Percentiles rank a stretch among this genome's conserved stretches.
phyloP scores from a whole-genome alignment of 1,139 yeast genomes.

The Lodderomyces elongisporus region DNA sequence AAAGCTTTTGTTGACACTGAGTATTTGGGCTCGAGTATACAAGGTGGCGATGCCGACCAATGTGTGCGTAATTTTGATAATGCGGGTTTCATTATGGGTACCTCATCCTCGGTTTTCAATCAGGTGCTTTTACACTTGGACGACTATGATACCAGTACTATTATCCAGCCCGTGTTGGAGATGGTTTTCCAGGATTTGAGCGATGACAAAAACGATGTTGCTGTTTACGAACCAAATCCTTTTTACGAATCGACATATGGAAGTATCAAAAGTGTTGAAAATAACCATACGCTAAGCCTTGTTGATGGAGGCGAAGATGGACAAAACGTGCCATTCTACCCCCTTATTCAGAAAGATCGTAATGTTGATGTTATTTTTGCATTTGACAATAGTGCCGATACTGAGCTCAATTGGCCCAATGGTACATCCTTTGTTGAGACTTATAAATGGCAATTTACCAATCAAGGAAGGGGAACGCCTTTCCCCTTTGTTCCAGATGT shows the following conservation, averaged over 20 bases:
- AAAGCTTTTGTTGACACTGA: conserved; percentile 26
- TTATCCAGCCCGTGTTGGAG: conserved; percentile 4
- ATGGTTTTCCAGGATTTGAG: conserved; percentile 2
- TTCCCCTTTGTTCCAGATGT: conserved; percentile 38
- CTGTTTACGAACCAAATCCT: conserved; percentile 14
- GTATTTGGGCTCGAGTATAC: conserved; percentile 32
- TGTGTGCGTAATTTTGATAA: conserved; percentile 38
- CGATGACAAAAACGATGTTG: conserved; percentile 7
- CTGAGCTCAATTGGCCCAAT: conserved; percentile 64
- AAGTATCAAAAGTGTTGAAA: conserved; percentile 20
- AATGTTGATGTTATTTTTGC: conserved; percentile 74
- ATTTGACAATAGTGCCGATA: conserved; percentile 82
- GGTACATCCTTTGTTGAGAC: conserved; percentile 64
- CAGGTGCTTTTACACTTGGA: conserved; percentile 23
- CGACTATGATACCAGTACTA: conserved; percentile 18
- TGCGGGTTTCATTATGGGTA: conserved; percentile 45
- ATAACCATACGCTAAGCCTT: conserved; percentile 46
- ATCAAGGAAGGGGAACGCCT: conserved; percentile 37
- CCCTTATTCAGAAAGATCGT: conserved; percentile 67
- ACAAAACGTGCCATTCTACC: conserved; percentile 75
- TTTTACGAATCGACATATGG: conserved; percentile 11
- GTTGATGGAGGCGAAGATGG: conserved; percentile 88
- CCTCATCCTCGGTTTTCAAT: conserved; percentile 56
- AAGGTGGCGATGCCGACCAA: conserved; percentile 22
- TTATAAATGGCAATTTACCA: conserved; percentile 43